A percentile compares a stretch with the other conserved stretches of the same genome.
These are phyloP conservation scores for Metschnikowia gelsemii DNA, from an alignment of 805 yeast genomes.

Conservation along the genomic window DNA sequence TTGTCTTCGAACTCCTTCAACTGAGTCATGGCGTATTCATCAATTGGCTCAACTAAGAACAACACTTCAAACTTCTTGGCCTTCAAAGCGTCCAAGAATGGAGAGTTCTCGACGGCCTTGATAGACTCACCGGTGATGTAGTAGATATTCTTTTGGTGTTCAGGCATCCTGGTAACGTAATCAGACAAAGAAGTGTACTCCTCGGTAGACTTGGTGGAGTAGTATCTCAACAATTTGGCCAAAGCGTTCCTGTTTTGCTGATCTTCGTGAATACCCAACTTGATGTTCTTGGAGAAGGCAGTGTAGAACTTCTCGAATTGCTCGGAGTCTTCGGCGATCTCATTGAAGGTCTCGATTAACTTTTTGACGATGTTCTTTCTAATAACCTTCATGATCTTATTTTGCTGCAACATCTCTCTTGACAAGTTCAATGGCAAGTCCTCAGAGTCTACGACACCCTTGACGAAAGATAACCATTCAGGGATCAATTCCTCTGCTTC, in stretches of 20 bases:
- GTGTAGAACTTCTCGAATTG: constrained; percentile 98
- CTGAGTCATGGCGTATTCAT: constrained; percentile 99
- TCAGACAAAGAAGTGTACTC: constrained; percentile 93
- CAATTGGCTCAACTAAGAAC: constrained; percentile 98
- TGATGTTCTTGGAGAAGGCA: constrained; percentile 97
- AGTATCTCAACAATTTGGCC: constrained; percentile 94
- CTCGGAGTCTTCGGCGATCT: constrained; percentile 98
- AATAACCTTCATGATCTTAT: constrained; percentile 98
- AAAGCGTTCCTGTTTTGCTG: constrained; percentile 94
- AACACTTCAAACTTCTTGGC: constrained; percentile 98
- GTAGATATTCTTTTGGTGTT: constrained; percentile 99
- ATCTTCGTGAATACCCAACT: constrained; percentile 99
- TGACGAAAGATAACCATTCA: constrained; percentile 96
- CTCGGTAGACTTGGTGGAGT: constrained; percentile 93
- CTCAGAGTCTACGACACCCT: constrained; percentile 99
- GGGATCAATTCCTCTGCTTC: constrained; percentile 99
- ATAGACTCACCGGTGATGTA: constrained; percentile 98
- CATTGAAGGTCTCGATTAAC: constrained; percentile 97
- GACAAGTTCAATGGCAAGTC: constrained; percentile 99
- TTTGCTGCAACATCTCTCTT: constrained; percentile 99
- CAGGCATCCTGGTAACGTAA: constrained; percentile 99
- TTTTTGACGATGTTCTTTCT: constrained; percentile 99
- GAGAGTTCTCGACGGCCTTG: constrained; percentile 98
- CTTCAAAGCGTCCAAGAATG: constrained; percentile 97
- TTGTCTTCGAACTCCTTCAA: constrained; percentile 99